Conservation (phyloP, 495 filamentous ascomycete genomes). For the Sordaria brevicollis region DNA sequence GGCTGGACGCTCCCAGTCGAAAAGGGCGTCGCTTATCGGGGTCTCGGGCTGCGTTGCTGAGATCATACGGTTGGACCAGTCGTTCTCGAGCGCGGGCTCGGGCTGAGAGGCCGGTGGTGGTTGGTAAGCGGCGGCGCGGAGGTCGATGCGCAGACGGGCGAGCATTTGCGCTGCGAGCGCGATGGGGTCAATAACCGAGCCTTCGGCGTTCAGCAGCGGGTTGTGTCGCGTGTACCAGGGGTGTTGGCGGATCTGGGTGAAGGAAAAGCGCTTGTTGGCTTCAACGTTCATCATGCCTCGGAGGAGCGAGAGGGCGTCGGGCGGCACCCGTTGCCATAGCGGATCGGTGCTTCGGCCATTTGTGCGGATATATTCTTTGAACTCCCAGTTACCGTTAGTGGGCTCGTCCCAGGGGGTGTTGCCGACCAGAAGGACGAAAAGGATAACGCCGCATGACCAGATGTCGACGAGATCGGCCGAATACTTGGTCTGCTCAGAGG, state of each 20-base stretch:
- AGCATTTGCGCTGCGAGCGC: conserved; percentile 87
- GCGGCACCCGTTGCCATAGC: conserved; percentile 73
- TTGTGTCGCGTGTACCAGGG: conserved; percentile 91
- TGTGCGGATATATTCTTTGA: conserved; percentile 70
- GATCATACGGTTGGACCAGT: conserved; percentile 17
- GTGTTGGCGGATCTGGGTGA: conserved; percentile 81
- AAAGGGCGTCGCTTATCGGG: conserved; percentile 52
- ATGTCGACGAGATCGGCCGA: conserved; percentile 79
- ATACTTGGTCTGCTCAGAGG: conserved; percentile 56
- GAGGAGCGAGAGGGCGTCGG: conserved; percentile 72
- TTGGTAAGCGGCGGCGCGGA: conserved; percentile 52
- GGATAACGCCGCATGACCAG: conserved; percentile 93
- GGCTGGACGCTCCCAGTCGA: conserved; percentile 65
- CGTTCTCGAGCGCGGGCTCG: conserved; percentile 12
- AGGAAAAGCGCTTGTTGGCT: conserved; percentile 62
- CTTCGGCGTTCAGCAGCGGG: conserved; percentile 59
- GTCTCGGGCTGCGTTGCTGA: conserved; percentile 75
- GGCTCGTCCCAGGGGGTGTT: conserved; percentile 99
- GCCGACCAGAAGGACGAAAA: conserved; percentile 89
- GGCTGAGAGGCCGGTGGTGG: conserved; percentile 9
- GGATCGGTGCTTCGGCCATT: conserved; percentile 73
- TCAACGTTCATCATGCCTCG: conserved; percentile 90
- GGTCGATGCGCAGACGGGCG: conserved; percentile 84
- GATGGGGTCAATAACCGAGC: conserved; percentile 68
- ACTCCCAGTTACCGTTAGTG: conserved; percentile 68